These are phyloP conservation scores for Saturnispora quitensis DNA, from an alignment of 805 yeast genomes.

Conservation along the genomic window DNA sequence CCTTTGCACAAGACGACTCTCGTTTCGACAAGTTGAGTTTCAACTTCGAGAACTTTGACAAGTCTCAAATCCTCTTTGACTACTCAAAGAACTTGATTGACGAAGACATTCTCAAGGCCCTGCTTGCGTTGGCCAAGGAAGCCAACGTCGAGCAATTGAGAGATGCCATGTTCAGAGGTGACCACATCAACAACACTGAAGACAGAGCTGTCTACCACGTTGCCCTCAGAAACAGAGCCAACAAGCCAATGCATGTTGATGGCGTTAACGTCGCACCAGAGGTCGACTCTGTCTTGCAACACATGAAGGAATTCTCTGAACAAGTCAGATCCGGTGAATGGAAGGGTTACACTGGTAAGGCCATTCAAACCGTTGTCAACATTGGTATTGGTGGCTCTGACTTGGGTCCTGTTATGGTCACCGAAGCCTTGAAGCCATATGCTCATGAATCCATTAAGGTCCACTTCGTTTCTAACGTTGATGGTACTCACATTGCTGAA, in stretches of 20 bases:
- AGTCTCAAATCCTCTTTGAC: slow-evolving; percentile 84
- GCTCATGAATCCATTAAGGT: slow-evolving; percentile 63
- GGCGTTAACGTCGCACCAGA: slow-evolving; percentile 85
- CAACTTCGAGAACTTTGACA: slow-evolving; percentile 77
- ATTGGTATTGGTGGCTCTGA: slow-evolving; percentile 99
- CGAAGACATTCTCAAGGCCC: slow-evolving; percentile 63
- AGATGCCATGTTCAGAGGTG: slow-evolving; percentile 88
- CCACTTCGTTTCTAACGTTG: slow-evolving; percentile 96
- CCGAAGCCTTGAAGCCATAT: slow-evolving; percentile 93
- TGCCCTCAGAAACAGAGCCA: slow-evolving; percentile 89
- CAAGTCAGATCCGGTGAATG: slow-evolving; percentile 86
- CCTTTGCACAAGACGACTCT: slow-evolving; percentile 62
- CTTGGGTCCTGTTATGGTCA: slow-evolving; percentile 98
- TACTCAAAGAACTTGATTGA: slow-evolving; percentile 90
- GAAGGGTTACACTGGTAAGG: slow-evolving; percentile 96
- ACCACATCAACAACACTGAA: slow-evolving; percentile 91
- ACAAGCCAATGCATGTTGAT: slow-evolving; percentile 79
- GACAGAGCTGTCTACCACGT: slow-evolving; percentile 95
- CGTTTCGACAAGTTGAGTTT: slow-evolving; percentile 72
- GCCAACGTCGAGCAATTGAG: slow-evolving; percentile 81
- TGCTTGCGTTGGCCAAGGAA: slow-evolving; percentile 78
- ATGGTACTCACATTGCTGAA: slow-evolving; percentile 96
- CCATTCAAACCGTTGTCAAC: slow-evolving; percentile 89
- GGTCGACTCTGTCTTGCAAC: slow-evolving; percentile 84
- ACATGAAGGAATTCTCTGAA: slow-evolving; percentile 93